These are phyloP conservation scores for Stenocarpella maydis DNA, from an alignment of 2,329 filamentous ascomycete genomes.

Conservation along the genomic window DNA sequence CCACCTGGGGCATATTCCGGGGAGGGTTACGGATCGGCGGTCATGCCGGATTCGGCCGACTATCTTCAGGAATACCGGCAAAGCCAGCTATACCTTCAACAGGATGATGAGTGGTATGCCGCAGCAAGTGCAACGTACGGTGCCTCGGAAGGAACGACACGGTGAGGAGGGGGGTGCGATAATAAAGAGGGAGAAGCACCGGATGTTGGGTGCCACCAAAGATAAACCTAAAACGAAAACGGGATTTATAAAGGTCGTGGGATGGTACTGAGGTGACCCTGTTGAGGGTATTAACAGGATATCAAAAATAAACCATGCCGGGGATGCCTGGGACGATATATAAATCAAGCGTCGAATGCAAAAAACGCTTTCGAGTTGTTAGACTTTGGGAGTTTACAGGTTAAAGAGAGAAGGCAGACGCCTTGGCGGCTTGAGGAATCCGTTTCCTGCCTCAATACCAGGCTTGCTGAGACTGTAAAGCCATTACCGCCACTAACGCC, in stretches of 20 bases:
- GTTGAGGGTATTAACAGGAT: too few species aligned
- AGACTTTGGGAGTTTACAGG: neutral
- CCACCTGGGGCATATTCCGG: constrained; percentile 2
- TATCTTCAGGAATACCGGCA: constrained; percentile 16
- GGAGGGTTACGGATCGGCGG: constrained; percentile 16
- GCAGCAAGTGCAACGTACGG: neutral
- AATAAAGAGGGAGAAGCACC: neutral
- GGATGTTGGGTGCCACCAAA: too few species aligned
- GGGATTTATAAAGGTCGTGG: too few species aligned
- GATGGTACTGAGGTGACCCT: too few species aligned
- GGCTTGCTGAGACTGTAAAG: too few species aligned
- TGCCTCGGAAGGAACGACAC: neutral
- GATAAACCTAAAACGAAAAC: too few species aligned
- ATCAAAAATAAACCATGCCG: too few species aligned
- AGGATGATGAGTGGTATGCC: constrained; percentile 24
- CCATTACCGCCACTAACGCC: too few species aligned
- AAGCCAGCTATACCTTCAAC: constrained; percentile 21
- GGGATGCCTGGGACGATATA: neutral
- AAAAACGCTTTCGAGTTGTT: neutral
- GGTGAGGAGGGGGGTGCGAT: too few species aligned
- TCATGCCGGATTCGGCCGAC: constrained; percentile 12
- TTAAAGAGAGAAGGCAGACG: too few species aligned
- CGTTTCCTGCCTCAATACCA: too few species aligned
- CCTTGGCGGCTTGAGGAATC: too few species aligned
- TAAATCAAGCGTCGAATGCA: neutral